Evolutionary conservation across 23 red algal genomes (phyloP).

Genomic region (Chondrus crispus): DNA sequence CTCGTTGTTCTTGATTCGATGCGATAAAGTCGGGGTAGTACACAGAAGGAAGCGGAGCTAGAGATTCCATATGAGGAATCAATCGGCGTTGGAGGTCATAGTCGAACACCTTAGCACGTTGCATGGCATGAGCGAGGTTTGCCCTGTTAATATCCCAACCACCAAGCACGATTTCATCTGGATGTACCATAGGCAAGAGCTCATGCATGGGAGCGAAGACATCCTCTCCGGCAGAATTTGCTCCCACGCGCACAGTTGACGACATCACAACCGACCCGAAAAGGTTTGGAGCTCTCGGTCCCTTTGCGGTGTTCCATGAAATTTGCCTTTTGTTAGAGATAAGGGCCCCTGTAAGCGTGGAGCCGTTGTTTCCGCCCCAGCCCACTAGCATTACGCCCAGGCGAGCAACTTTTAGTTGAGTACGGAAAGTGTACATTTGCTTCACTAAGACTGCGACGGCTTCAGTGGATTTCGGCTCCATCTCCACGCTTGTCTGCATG

Average conservation of each 20-base stretch:
- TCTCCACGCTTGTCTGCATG: slow-evolving; percentile 39
- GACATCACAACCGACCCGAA: slow-evolving; percentile 86
- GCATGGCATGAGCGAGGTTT: slow-evolving; percentile 83
- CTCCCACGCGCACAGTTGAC: slow-evolving; percentile 85
- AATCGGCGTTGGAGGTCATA: slow-evolving; percentile 92
- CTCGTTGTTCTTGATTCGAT: slow-evolving; percentile 86
- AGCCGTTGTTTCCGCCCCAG: slow-evolving; percentile 97
- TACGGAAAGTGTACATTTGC: slow-evolving; percentile 71
- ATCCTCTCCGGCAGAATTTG: slow-evolving; percentile 60
- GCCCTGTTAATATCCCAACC: slow-evolving; percentile 97
- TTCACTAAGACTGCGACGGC: slow-evolving; percentile 8
- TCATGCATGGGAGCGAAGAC: slow-evolving; percentile 82
- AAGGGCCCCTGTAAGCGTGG: slow-evolving; percentile 78
- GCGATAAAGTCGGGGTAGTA: slow-evolving; percentile 96
- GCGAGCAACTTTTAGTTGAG: slow-evolving; percentile 62
- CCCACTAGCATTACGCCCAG: slow-evolving; percentile 96
- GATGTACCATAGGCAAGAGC: slow-evolving; percentile 90
- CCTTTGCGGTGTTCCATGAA: slow-evolving; percentile 91
- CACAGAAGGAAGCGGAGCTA: slow-evolving; percentile 82
- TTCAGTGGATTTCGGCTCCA: slow-evolving; percentile 6
- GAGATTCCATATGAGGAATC: slow-evolving; percentile 42
- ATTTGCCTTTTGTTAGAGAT: slow-evolving; percentile 84
- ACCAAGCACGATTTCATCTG: slow-evolving; percentile 86
- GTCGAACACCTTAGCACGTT: slow-evolving; percentile 88
- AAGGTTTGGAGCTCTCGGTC: slow-evolving; percentile 73